These are phyloP conservation scores for Macrocystidia cucumis DNA, from an alignment of 1,284 basidiomycete species.

Conservation along the genomic window DNA sequence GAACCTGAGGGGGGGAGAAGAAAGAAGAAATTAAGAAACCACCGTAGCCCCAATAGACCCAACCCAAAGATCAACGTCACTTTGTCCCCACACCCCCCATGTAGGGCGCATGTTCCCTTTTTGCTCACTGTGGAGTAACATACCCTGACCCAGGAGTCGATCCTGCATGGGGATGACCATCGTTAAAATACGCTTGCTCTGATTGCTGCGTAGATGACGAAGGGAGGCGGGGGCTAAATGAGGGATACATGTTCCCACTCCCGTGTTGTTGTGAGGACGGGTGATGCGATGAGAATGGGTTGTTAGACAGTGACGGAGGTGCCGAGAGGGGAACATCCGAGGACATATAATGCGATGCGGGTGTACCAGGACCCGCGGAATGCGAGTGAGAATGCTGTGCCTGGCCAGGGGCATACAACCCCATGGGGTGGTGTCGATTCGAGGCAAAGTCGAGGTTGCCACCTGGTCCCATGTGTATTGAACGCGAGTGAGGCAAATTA, in stretches of 20 bases:
- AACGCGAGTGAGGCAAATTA: constrained; percentile 21
- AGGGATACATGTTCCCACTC: constrained; percentile 22
- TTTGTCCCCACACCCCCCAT: no score
- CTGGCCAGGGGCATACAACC: constrained; percentile 23
- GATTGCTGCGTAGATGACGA: constrained; percentile 23
- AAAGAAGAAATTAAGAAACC: constrained; percentile 2
- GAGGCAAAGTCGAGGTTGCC: constrained; percentile 22
- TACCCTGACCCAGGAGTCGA: constrained; percentile 38
- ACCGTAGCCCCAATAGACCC: constrained; percentile 5
- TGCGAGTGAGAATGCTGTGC: no score
- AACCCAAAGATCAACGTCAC: constrained; percentile 6
- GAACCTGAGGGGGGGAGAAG: neutral
- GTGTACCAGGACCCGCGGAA: constrained; percentile 17
- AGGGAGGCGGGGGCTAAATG: constrained; percentile 22
- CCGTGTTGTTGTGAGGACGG: constrained; percentile 19
- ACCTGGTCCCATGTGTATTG: constrained; percentile 20
- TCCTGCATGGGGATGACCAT: constrained; percentile 31
- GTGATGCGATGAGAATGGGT: constrained; percentile 36
- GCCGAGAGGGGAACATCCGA: constrained; percentile 48
- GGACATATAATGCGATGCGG: constrained; percentile 28
- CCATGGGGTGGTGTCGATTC: constrained; percentile 26
- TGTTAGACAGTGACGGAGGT: constrained; percentile 35
- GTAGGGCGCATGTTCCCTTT: constrained; percentile 10
- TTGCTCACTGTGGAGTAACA: constrained; percentile 41
- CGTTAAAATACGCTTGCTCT: constrained; percentile 26